Evolutionary conservation across 2,329 filamentous ascomycete genomes (phyloP), one percentile per base, ranked within the genome.

Genomic region (Fusarium palustre): DNA sequence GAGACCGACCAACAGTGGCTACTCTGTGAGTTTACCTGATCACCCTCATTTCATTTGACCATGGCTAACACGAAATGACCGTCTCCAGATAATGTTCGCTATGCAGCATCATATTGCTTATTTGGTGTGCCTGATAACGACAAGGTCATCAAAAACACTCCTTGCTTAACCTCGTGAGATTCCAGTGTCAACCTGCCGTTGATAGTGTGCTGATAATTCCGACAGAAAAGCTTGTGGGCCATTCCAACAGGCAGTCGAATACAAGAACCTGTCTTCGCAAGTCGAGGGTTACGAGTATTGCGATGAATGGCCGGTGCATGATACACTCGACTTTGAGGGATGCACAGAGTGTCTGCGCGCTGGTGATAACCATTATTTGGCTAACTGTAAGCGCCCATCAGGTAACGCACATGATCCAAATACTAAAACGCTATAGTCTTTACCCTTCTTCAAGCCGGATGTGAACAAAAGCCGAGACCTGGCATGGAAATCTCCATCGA

Each of bases 21-120:
- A 52, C 76, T 90, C 18, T 90, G 87, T 90, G 78, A 71, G 87
- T 81, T 18, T 16, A 16, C n/a, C 22, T 12, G 38, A 22, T n/a
- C 10, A 8, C 15, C 34, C 12, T 22, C 31, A 13, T 6, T 24
- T 5, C 11, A 24, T 16, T 39, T 16, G 20, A n/a, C 7, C 41
- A 36, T 45, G 52, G 60, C 76, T 71, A 30, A 74, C 66, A 8
- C 28, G 55, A 31, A 34, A 11, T 18, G 53, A 30, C 9, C 22
- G 4, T n/a, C 10, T 43, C 6, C 39, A 89, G 87, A 89, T 67
- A 90, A 90, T 68, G 68, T 89, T 54, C 82, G 88, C 73, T 89
- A 84, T 71, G 81, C 86, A 8, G 68, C 85, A 3, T 85, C 84
- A 3, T 83, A 84, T 70, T 91, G 88, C 71, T 70, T 90, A 1